Evolutionary conservation across 805 yeast species (phyloP), one percentile per base, ranked within the genome.

Genomic region (Candida wancherniae): DNA sequence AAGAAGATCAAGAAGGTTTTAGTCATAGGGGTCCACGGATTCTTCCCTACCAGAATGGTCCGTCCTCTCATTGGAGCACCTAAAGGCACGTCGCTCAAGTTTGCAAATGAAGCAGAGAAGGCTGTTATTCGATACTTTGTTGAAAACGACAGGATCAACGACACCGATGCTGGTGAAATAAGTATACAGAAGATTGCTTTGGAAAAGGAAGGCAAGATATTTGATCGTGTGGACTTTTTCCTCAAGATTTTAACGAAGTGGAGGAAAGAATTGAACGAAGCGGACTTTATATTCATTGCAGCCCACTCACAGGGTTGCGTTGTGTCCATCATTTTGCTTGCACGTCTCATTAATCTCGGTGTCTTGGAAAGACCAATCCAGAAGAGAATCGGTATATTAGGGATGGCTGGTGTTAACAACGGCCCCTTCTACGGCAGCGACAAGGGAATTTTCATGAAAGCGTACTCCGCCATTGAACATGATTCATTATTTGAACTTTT

Each of bases 251-350:
- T 90, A 55, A 64, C 68, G 43, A 79, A 77, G 50, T 84, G 90
- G 85, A 53, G 63, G 23, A 58, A 66, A n/a, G 70, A 68, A 19
- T 58, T 83, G 11, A 60, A 64, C 26, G 63, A 60, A 10, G 90
- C 96, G 0, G 97, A 90, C 55, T 81, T 82, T 40, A 75, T 90
- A n/a, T 86, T 81, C 51, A 73, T 90, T 40, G 96, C 96, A 2
- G 80, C 94, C 1, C 98, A 90, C 57, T 88, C 97, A 0, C 98
- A 90, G 56, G 98, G 98, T 0, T 80, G 90, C 27, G 97, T 95
- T 0, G 97, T 92, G 0, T 75, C 95, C 0, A 77, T 86, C 1
- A 78, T 85, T 19, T 55, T 90, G 17, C 58, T 87, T n/a, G 81
- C 95, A 0, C 70, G 71, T 43, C 65, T 90, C 24, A 71, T 90